Evolutionary conservation across 2,329 filamentous ascomycete species (phyloP), one percentile per base, ranked within the genome.

Genomic region (Diaporthe ilicicola): DNA sequence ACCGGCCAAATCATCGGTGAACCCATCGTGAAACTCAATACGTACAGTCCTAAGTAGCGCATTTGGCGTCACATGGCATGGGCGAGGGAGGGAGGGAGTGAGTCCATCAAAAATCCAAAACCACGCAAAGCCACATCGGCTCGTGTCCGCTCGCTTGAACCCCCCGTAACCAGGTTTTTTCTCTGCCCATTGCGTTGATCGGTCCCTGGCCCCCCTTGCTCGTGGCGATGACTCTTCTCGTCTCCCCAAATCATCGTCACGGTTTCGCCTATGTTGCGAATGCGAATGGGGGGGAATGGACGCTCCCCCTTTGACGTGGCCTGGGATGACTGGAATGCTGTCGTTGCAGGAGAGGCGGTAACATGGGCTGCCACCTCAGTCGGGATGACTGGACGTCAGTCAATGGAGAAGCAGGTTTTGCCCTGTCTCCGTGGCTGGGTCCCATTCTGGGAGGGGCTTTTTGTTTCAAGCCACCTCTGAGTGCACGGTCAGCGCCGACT

Each of bases 161-260:
- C 24, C 17, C 13, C 67, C 37, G 56, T 37, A 67, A n/a, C 54
- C 39, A 64, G 68, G 51, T 64, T 56, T 56, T 44, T 32, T 8
- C 22, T 17, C 13, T 29, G 44, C 61, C 61, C 17, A n/a, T 22
- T 61, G 50, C 37, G 61, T 50, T 48, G 61, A 37, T 12, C 39
- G 46, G 61, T 46, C 27, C 29, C 34, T 39, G 44, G 17, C 55
- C 24, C 59, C n/a, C 59, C 59, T 64, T 50, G 44, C 44, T 46
- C 59, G 42, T 54, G 55, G 66, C 50, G 68, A 66, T 70, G 68
- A 70, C 68, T 70, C 68, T 56, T 70, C n/a, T 48, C n/a, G 24
- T 48, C 22, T 19, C 46, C 22, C 48, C 48, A 32, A 48, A 54
- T 22, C 39, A 34, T 48, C 51, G 42, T 67, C 51, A 55, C 65